A percentile compares a stretch with the other conserved stretches of the same genome.
These are phyloP conservation scores for Lupinus albus DNA, from an alignment of 306 rosid genomes.

Conservation along the genomic window DNA sequence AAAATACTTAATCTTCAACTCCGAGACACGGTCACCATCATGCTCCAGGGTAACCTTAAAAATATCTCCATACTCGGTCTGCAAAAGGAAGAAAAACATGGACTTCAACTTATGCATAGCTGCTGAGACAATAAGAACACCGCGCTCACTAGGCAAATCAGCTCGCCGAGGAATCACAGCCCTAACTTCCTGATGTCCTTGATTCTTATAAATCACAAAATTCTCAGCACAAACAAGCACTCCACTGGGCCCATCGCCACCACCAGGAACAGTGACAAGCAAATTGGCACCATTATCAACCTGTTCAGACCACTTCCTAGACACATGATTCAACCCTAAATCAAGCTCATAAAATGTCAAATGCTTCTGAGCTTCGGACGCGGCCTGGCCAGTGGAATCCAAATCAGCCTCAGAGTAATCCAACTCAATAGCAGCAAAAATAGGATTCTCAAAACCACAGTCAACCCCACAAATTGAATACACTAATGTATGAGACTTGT, in stretches of 20 bases:
- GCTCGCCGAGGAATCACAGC: conserved; percentile 89
- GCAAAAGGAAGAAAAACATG: conserved; percentile 87
- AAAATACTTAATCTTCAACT: conserved; percentile 82
- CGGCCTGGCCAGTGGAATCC: conserved; percentile 82
- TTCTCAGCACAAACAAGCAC: conserved; percentile 95
- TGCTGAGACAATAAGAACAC: conserved; percentile 90
- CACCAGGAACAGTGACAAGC: conserved; percentile 97
- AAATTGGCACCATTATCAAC: conserved; percentile 93
- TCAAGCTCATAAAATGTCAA: conserved; percentile 93
- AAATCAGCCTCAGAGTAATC: conserved; percentile 90
- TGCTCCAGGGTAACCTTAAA: conserved; percentile 87
- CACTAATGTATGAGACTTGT: conserved; percentile 86
- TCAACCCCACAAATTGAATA: conserved; percentile 91
- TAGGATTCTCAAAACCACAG: conserved; percentile 97
- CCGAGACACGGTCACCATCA: conserved; percentile 73
- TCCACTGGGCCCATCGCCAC: conserved; percentile 96
- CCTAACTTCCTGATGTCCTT: conserved; percentile 82
- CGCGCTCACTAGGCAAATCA: conserved; percentile 87
- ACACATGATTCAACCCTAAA: conserved; percentile 90
- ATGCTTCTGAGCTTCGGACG: conserved; percentile 78
- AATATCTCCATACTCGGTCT: conserved; percentile 95
- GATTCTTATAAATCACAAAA: conserved; percentile 94
- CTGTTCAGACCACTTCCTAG: conserved; percentile 93
- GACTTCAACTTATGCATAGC: conserved; percentile 81
- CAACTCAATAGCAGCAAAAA: conserved; percentile 88